A percentile compares a stretch with the other conserved stretches of the same genome.
Conservation (phyloP, 2,329 filamentous ascomycete genomes). For the Exserohilum turcica region DNA sequence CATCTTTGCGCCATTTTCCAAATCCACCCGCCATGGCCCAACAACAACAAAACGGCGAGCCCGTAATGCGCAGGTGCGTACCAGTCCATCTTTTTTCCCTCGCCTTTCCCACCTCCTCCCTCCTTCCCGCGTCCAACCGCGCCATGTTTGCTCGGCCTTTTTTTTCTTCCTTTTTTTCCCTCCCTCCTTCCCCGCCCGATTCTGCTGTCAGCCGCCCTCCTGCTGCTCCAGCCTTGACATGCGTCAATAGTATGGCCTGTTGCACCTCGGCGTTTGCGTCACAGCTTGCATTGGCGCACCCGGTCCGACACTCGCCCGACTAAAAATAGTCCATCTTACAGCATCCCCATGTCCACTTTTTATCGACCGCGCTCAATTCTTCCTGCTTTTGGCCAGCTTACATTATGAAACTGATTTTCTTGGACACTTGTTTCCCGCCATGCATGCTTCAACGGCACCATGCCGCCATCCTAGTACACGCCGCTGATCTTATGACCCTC, state of each 20-base stretch:
- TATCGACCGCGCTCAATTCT: conserved; percentile 37
- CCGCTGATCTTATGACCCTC: conserved; percentile 34
- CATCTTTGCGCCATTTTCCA: conserved; percentile 5
- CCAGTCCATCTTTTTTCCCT: conserved; percentile 12
- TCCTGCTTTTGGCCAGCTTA: conserved; percentile 19
- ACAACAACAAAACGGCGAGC: conserved; percentile 50
- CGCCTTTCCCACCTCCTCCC: neutral
- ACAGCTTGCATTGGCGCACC: conserved; percentile 48
- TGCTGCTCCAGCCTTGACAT: conserved; percentile 16
- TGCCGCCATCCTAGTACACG: conserved; percentile 9
- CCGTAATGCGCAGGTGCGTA: conserved; percentile 70
- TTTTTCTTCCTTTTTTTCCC: neutral
- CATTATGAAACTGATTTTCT: conserved; percentile 14
- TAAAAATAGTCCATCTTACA: conserved; percentile 46
- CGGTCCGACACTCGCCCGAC: conserved; percentile 41
- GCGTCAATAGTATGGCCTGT: conserved; percentile 33
- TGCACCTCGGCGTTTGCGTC: conserved; percentile 36
- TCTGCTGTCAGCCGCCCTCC: neutral
- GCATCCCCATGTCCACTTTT: conserved; percentile 41
- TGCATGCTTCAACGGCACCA: conserved; percentile 22
- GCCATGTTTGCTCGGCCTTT: neutral
- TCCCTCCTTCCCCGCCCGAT: neutral
- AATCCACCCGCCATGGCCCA: conserved; percentile 42
- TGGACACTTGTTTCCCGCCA: conserved; percentile 5
- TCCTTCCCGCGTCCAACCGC: neutral